A percentile compares a stretch with the other conserved stretches of the same genome.
Evolutionary conservation across 2,329 filamentous ascomycete species (phyloP).

Genomic region (Alternaria postmessia): DNA sequence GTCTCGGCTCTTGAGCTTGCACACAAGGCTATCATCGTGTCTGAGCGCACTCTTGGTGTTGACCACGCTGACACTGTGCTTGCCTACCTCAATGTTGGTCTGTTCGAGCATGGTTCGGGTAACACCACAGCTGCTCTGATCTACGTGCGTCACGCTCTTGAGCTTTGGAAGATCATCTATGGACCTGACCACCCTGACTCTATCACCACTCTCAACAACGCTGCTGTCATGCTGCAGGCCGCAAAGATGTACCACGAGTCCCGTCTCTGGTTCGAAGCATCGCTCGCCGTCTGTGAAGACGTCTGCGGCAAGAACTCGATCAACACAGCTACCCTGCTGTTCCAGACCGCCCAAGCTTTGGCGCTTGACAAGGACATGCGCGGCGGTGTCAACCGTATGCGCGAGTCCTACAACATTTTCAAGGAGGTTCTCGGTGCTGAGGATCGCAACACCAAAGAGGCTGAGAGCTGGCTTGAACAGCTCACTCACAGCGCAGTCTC

Average conservation of each 20-base stretch:
- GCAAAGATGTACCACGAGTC: conserved; percentile 95
- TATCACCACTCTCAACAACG: conserved; percentile 98
- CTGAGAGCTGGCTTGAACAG: conserved; percentile 94
- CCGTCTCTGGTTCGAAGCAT: conserved; percentile 94
- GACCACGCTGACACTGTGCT: conserved; percentile 94
- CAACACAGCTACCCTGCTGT: conserved; percentile 92
- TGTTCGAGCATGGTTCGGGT: conserved; percentile 91
- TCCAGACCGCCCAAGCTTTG: conserved; percentile 95
- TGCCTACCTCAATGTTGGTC: conserved; percentile 92
- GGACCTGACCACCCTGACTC: conserved; percentile 93
- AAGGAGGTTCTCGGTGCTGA: conserved; percentile 83
- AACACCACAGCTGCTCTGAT: conserved; percentile 87
- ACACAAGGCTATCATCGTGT: conserved; percentile 94
- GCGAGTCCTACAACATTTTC: conserved; percentile 97
- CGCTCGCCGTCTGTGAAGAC: conserved; percentile 85
- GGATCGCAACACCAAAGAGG: conserved; percentile 98
- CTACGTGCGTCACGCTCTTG: conserved; percentile 90
- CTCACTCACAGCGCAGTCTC: conserved; percentile 94
- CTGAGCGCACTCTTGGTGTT: conserved; percentile 90
- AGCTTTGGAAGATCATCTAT: conserved; percentile 97
- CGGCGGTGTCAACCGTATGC: conserved; percentile 89
- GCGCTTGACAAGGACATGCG: conserved; percentile 96
- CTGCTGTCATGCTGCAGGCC: conserved; percentile 96
- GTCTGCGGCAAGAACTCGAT: conserved; percentile 90
- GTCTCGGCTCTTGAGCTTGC: conserved; percentile 93